These are phyloP conservation scores for Pythium aristosporum DNA, from an alignment of 352 stramenopile species.

Conservation along the genomic window DNA sequence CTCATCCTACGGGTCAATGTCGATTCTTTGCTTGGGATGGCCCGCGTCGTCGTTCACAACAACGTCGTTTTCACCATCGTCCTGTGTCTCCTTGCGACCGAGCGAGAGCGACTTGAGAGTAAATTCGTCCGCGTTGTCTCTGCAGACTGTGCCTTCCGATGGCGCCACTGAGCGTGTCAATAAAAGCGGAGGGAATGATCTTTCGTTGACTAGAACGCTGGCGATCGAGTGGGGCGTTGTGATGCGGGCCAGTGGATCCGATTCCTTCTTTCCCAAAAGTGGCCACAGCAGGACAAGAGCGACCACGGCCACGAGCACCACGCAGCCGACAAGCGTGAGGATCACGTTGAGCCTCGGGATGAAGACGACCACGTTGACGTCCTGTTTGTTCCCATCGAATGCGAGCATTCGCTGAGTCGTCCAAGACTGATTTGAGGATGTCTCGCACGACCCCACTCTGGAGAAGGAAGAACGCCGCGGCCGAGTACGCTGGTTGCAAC, in stretches of 20 bases:
- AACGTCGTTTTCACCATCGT: too few relatives aligned
- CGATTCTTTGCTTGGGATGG: too few relatives aligned
- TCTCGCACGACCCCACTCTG: not conserved
- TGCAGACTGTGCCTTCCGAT: too few relatives aligned
- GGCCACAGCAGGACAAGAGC: not conserved
- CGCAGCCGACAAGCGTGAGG: not conserved
- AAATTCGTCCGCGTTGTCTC: too few relatives aligned
- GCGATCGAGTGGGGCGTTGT: not conserved
- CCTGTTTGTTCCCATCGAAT: not conserved
- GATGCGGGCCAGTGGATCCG: not conserved
- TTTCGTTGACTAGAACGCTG: not conserved
- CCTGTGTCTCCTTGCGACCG: too few relatives aligned
- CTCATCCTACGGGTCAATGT: too few relatives aligned
- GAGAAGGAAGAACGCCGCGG: constrained; percentile 4
- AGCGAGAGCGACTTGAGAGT: too few relatives aligned
- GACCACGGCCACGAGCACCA: not conserved
- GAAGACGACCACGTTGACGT: not conserved
- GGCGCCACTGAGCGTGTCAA: not conserved
- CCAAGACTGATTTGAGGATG: not conserved
- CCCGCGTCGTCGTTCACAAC: too few relatives aligned
- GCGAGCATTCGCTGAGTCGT: not conserved
- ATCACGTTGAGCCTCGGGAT: not conserved
- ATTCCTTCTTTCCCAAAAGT: not conserved
- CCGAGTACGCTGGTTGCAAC: not conserved
- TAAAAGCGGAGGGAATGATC: not conserved